Evolutionary conservation across 345 rosid species (phyloP), one percentile per base, ranked within the genome.

Genomic region (Boechera retrofracta): DNA sequence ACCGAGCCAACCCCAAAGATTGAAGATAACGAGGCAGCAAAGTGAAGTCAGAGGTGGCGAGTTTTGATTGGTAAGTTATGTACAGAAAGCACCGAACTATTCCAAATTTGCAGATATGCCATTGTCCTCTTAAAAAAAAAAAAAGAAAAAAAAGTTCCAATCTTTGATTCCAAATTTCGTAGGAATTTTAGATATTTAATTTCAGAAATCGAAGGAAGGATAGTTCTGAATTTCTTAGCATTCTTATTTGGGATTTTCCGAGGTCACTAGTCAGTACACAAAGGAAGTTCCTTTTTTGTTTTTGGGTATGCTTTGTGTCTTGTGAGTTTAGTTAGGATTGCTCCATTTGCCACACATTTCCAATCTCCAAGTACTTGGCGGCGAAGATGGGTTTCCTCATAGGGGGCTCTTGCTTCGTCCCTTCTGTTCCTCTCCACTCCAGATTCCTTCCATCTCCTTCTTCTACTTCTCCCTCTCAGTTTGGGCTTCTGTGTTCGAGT

Each of bases 321-420:
- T 16, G 65, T 59, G 82, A 45, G 12, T 42, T 74, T 38, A 29
- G 64, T 74, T 38, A 29, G 64, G 63, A 41, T 52, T 44, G 77
- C 64, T n/a, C 1, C 41, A 71, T 72, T 77, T 35, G 56, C 81
- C 80, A 77, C 77, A 72, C 77, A 77, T 58, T 60, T 70, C 39
- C 31, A 65, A 80, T 80, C 80, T 71, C 48, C 16, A 16, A 67
- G 48, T 42, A 48, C 24, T 48, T 48, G 8, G n/a, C 73, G 69
- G 47, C 6, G 76, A 65, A 80, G 73, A 82, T 85, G 87, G 84
- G 83, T 72, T 85, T 84, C 44, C 67, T 77, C 16, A 57, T 83
- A 38, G 96, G 87, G 49, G 81, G 85, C 82, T 77, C 86, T 66
- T 81, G 69, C 75, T 81, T 82, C 28, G 38, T 80, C 32, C 87